These are phyloP conservation scores for Inonotus obliquus DNA, from an alignment of 1,284 basidiomycete genomes.

Conservation along the genomic window DNA sequence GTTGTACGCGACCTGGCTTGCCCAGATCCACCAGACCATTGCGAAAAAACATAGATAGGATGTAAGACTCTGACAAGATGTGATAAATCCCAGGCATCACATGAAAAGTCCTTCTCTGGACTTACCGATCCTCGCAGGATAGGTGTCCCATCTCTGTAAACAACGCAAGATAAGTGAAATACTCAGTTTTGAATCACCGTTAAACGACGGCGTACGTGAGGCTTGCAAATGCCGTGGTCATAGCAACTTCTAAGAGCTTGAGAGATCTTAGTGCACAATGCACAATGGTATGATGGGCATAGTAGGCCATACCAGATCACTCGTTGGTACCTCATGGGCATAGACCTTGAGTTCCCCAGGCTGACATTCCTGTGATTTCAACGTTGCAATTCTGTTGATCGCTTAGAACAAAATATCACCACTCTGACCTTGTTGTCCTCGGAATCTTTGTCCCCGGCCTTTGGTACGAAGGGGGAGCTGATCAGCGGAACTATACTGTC, in stretches of 20 bases:
- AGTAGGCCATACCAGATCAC: slow-evolving; percentile 11
- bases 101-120: not conserved
- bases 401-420: not conserved
- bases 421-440: slow-evolving; percentile 1
- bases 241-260: slow-evolving; percentile 18
- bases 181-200: not conserved
- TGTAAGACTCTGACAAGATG: slow-evolving; percentile 10
- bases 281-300: not conserved
- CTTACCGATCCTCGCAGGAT: slow-evolving; percentile 17
- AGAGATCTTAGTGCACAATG: not conserved
- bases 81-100: not conserved
- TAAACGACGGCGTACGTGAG: slow-evolving; percentile 13
- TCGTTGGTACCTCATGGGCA: slow-evolving; percentile 13
- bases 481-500: slow-evolving; percentile 15
- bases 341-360: slow-evolving; percentile 15
- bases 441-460: not conserved
- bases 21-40: slow-evolving; percentile 23
- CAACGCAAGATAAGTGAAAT: not conserved
- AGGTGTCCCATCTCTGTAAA: slow-evolving; percentile 16
- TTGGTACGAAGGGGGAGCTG: slow-evolving; percentile 13
- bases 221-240: slow-evolving; percentile 19
- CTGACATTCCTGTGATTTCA: not conserved
- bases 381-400: not conserved
- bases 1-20: slow-evolving; percentile 20
- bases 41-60: slow-evolving; percentile 20